Conservation (phyloP, 371 early-diverging fungal genomes). For the Globomyces sp. region DNA sequence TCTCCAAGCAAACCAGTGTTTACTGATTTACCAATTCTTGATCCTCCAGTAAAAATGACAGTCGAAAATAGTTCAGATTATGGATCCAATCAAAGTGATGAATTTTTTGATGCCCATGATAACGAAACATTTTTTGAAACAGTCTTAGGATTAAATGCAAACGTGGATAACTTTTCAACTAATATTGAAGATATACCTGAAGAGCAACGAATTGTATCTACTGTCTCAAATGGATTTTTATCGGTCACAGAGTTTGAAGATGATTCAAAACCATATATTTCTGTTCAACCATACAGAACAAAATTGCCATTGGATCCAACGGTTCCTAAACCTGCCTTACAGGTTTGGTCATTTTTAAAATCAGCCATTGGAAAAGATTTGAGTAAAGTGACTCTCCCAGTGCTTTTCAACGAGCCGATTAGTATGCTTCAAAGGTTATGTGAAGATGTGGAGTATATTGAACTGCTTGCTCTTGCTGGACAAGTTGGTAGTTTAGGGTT, state of each 20-base stretch:
- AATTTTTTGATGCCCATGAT: constrained; percentile 35
- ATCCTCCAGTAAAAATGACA: constrained; percentile 19
- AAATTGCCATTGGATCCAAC: constrained; percentile 53
- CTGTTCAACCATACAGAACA: constrained; percentile 31
- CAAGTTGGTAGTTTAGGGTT: constrained; percentile 28
- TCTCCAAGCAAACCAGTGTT: too few relatives aligned
- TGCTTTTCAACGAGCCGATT: constrained; percentile 83
- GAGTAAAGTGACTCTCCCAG: constrained; percentile 76
- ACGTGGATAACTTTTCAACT: not conserved
- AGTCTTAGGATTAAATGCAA: not conserved
- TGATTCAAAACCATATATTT: constrained; percentile 21
- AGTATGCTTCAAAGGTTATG: constrained; percentile 79
- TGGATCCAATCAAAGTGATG: constrained; percentile 38
- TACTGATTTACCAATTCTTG: not conserved
- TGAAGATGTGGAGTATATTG: constrained; percentile 74
- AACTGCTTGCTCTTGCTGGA: constrained; percentile 68
- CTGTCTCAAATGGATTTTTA: constrained; percentile 6
- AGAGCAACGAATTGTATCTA: not conserved
- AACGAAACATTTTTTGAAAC: constrained; percentile 26
- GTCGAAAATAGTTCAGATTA: constrained; percentile 16
- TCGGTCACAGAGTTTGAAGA: constrained; percentile 1
- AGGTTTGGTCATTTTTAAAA: constrained; percentile 62
- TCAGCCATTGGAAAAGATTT: constrained; percentile 83
- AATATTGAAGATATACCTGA: not conserved
- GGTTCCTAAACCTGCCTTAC: constrained; percentile 40